Evolutionary conservation across 2,329 filamentous ascomycete species (phyloP), one percentile per base, ranked within the genome.

Genomic region (Xylaria sp.): DNA sequence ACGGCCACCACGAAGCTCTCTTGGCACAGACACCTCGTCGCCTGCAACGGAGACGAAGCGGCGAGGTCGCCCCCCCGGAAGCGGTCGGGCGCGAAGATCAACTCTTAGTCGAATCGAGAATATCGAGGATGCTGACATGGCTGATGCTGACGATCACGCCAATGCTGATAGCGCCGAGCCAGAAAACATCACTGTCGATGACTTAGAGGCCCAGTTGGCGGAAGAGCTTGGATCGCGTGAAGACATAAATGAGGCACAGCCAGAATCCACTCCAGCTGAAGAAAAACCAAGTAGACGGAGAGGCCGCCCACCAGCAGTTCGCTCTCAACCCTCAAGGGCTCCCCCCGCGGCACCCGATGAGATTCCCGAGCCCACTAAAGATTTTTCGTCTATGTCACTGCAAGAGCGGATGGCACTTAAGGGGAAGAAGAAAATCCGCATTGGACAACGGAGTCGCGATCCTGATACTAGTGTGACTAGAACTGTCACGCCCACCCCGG

Each of bases 351-450:
- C 58, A 11, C 57, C 70, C 15, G 63, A 54, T 5, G 48, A 55
- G 13, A 9, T 37, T 21, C 44, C 44, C 15, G 49, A 62, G 43
- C 55, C 68, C 7, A 25, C 61, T 9, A 69, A 68, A 43, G 66
- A 70, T 46, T 70, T 69, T 10, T 72, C 76, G 10, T 79, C 82
- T 48, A 76, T 87, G 75, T 86, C 85, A 5, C 81, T 87, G 80
- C 79, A 80, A 37, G 84, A 87, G 67, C 79, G 83, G n/a, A 81
- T 85, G 78, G 82, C 80, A 33, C 74, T 84, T 2, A 78, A 75
- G 53, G 84, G 84, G 10, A 85, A 80, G 70, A 81, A 78, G 71
- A 81, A 78, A 54, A 79, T 87, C 65, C 84, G 80, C 72, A 85
- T 86, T 44, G 74, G 76, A 21, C 63, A 68, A 17, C 58, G 62